phyloP scores from a whole-genome alignment of 2,329 filamentous ascomycete genomes.

The Neodidymelliopsis sp. region DNA sequence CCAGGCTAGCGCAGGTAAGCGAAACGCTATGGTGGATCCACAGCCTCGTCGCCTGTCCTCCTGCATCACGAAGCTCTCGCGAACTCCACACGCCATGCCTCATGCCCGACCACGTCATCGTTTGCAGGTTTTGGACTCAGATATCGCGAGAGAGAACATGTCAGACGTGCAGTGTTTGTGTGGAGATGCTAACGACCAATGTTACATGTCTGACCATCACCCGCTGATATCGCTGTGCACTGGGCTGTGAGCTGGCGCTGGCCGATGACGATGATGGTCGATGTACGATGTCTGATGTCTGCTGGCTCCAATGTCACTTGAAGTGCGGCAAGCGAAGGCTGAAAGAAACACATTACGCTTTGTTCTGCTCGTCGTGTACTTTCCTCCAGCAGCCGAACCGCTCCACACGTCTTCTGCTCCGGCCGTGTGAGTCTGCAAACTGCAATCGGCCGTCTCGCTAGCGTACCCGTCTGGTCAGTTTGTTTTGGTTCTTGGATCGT shows the following conservation, averaged over 20 bases:
- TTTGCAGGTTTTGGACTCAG: neutral
- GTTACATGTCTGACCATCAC: neutral
- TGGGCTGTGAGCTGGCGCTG: neutral
- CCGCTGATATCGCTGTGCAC: neutral
- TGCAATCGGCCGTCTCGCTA: constrained; percentile 7
- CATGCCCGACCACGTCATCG: neutral
- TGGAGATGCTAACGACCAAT: neutral
- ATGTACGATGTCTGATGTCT: too few relatives aligned
- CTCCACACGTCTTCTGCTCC: constrained; percentile 3
- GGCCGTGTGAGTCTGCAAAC: constrained; percentile 2
- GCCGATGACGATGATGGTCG: constrained; percentile 9
- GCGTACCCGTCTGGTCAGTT: constrained; percentile 15
- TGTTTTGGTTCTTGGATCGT: constrained; percentile 33
- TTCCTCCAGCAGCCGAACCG: too few relatives aligned
- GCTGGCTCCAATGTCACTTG: constrained; percentile 3
- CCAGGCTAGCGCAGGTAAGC: constrained; percentile 16
- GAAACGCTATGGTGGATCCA: constrained; percentile 15
- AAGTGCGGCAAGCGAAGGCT: constrained; percentile 23
- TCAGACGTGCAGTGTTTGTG: neutral
- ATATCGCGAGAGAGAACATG: neutral
- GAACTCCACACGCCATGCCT: constrained; percentile 14
- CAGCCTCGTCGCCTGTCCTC: constrained; percentile 19
- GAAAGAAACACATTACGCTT: too few relatives aligned
- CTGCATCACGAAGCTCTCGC: constrained; percentile 21
- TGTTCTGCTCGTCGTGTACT: too few relatives aligned